phyloP scores from a whole-genome alignment of 495 filamentous ascomycete genomes.

The Aspergillus saccharolyticus region DNA sequence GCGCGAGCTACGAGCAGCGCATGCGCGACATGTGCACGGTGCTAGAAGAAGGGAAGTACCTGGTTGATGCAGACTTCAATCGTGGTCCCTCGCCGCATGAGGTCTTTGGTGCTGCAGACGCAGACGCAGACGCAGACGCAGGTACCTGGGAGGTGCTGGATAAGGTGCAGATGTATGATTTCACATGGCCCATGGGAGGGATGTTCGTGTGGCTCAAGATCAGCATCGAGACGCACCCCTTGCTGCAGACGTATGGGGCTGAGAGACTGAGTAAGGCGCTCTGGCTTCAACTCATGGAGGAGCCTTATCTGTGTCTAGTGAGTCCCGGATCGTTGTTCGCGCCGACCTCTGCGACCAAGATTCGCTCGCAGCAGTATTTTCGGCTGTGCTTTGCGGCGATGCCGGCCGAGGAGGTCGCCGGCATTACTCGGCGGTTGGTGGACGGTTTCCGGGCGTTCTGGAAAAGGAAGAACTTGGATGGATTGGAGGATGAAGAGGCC shows the following conservation, averaged over 20 bases:
- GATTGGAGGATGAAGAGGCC: constrained; percentile 52
- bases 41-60: constrained; percentile 59
- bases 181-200: constrained; percentile 75
- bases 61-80: constrained; percentile 42
- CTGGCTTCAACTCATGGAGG: constrained; percentile 66
- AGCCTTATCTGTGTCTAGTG: constrained; percentile 61
- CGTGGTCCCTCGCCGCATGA: constrained; percentile 25
- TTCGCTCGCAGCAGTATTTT: constrained; percentile 58
- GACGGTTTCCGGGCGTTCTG: constrained; percentile 70
- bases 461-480: constrained; percentile 59
- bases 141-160: constrained; percentile 61
- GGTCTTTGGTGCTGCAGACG: too few relatives aligned
- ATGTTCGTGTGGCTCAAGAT: constrained; percentile 89
- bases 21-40: constrained; percentile 70
- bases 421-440: constrained; percentile 55
- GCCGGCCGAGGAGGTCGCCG: constrained; percentile 58
- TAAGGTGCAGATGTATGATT: constrained; percentile 65
- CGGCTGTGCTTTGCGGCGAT: constrained; percentile 87
- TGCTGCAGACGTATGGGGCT: constrained; percentile 44
- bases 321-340: constrained; percentile 67
- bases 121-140: constrained; percentile 38
- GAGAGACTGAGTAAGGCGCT: constrained; percentile 53
- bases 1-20: constrained; percentile 74
- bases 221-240: constrained; percentile 64
- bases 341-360: constrained; percentile 47